Evolutionary conservation across 2,329 filamentous ascomycete species (phyloP), one percentile per base, ranked within the genome.

Genomic region (Pestalotiopsis sp.): DNA sequence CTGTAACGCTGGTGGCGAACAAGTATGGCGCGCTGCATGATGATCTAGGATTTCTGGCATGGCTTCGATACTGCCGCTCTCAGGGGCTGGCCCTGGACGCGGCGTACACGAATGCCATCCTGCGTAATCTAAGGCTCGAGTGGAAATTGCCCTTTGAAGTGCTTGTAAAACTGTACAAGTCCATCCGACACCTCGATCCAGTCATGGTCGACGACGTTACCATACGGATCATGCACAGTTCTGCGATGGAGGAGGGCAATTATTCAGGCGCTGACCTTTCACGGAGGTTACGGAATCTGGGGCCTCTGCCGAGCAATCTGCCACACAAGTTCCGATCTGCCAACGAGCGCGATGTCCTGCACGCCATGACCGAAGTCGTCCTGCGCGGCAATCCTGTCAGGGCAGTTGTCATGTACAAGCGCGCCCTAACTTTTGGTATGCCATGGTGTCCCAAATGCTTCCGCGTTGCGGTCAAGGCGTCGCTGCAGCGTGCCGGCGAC

Each of bases 381-480:
- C 73, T 75, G 1, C 68, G 72, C 2, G 75, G 77, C 12, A 75
- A 78, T 4, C 80, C 81, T 72, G 67, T 65, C 4, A 70, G 74
- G 13, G 81, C 82, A 0, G 72, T 82, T 66, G 72, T 71, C 17
- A 78, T 83, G 4, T 87, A 86, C 74, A 78, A 75, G 65, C 74
- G 74, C 31, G 81, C 81, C 0, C 59, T 78, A 1, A 72, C 70
- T 11, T 74, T 72, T 4, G 79, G 81, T 20, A 77, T 85, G 72
- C 75, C 76, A 1, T 78, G 79, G 69, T 82, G 80, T 36, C 73
- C 74, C 3, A 78, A 81, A 27, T 85, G 83, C 66, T 78, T 88
- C 14, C 81, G 83, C n/a, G 76, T 87, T 4, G 85, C 83, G 9
- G 81, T 88, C 9, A 72, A 81, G 11, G 84, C 85, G 2, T 78